A percentile compares a stretch with the other conserved stretches of the same genome.
Conservation (phyloP, 2,329 filamentous ascomycete species). For the Claviceps sp. region DNA sequence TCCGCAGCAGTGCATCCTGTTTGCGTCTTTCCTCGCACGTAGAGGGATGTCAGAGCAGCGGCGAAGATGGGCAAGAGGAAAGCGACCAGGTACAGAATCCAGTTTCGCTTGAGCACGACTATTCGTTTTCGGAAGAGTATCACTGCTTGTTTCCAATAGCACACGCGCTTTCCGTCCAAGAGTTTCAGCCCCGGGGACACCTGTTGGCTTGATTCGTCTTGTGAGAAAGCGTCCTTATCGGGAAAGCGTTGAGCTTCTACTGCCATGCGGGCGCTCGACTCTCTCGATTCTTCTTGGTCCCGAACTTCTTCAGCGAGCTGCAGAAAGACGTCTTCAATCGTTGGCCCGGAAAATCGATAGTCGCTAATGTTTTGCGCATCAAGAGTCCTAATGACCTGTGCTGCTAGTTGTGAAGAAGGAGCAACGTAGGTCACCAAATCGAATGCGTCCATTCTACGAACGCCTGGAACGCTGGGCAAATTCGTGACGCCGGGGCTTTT, state of each 20-base stretch:
- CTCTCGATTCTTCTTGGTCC: conserved; percentile 29
- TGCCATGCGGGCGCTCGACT: conserved; percentile 10
- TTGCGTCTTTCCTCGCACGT: conserved; percentile 45
- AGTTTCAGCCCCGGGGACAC: conserved; percentile 35
- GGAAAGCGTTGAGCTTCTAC: conserved; percentile 11
- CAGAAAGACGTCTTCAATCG: conserved; percentile 86
- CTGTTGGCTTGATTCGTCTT: conserved; percentile 5
- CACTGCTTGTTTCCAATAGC: conserved; percentile 54
- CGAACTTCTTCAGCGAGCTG: conserved; percentile 70
- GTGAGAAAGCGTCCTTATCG: conserved; percentile 13
- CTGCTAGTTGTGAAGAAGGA: conserved; percentile 54
- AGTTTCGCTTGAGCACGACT: conserved; percentile 66
- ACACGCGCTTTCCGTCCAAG: conserved; percentile 55
- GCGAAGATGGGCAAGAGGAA: conserved; percentile 68
- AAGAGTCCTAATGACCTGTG: conserved; percentile 55
- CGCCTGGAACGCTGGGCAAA: conserved; percentile 39
- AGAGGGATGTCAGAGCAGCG: conserved; percentile 65
- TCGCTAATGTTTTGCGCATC: conserved; percentile 55
- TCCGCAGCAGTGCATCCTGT: conserved; percentile 38
- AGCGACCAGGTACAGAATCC: conserved; percentile 61
- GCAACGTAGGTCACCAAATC: conserved; percentile 65
- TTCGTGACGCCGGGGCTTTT: conserved; percentile 37
- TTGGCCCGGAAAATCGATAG: conserved; percentile 78
- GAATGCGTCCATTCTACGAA: conserved; percentile 45
- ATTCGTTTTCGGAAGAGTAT: conserved; percentile 68